Evolutionary conservation across 2,329 filamentous ascomycete genomes (phyloP), one percentile per base, ranked within the genome.

Genomic region (Dactylellina drechsleri): DNA sequence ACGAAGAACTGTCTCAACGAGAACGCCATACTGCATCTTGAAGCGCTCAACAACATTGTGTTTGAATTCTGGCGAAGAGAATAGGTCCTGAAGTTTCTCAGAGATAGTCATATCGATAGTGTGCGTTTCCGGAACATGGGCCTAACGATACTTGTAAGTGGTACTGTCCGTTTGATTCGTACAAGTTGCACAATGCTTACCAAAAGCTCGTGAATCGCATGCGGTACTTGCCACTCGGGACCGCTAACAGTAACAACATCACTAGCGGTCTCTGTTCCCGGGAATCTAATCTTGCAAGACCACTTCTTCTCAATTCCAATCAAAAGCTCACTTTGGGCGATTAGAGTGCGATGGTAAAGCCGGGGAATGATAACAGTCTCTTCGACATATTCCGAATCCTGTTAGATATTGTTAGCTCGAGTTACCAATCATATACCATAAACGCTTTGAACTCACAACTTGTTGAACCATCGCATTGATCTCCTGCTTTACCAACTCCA

Each of bases 381-480:
- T 47, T 77, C 67, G 47, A 79, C 77, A 53, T 79, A 79, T 83
- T 99, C 95, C 15, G 95, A 96, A 82, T 99, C 95, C 89, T 91
- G 78, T 16, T 65, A 41, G 12, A 8, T 45, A 16, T 16, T 47
- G 12, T 73, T 49, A 73, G 68, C 23, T 26, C 6, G 4, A n/a
- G 3, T 47, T 13, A 18, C 6, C 31, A n/a, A 5, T 47, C 43
- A n/a, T 6, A 15, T 5, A 47, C 43, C 4, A 13, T 45, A 20
- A 40, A 31, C 56, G 6, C 18, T 10, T 79, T 36, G 10, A 78
- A 86, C 89, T 83, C 84, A 91, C 89, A 77, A 91, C 92, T 84
- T 95, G 92, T 83, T 98, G 95, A 64, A 99, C 95, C 95, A 99
- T 98, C 81, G 98, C 95, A 85, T 99, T 89, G 80, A 99, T 99